Conservation (phyloP, 805 yeast genomes). For the Lachancea sp. region DNA sequence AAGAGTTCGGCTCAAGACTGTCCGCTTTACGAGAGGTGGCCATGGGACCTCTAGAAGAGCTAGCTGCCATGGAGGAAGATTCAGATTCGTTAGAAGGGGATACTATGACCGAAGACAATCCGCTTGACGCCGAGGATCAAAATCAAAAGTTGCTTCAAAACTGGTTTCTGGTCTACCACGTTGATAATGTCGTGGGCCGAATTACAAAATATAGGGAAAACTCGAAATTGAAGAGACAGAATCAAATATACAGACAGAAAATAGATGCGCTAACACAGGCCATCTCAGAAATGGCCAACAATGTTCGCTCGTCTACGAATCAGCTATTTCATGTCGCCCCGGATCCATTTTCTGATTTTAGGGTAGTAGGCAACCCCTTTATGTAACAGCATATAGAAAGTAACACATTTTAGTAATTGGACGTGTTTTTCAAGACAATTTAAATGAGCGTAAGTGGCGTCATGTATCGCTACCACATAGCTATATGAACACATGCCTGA, state of each 20-base stretch:
- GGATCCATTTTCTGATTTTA: neutral
- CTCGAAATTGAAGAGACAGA: neutral
- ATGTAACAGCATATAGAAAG: neutral
- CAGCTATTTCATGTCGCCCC: slow-evolving; percentile 1
- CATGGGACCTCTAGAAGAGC: slow-evolving; percentile 1
- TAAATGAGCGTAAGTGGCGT: too few species aligned
- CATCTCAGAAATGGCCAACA: slow-evolving; percentile 8
- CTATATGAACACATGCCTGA: too few species aligned
- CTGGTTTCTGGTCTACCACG: slow-evolving; percentile 10
- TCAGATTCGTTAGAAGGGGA: slow-evolving; percentile 2
- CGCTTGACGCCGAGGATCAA: slow-evolving; percentile 3
- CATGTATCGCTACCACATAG: too few species aligned
- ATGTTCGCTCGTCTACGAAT: slow-evolving; percentile 2
- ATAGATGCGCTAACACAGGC: slow-evolving; percentile 5
- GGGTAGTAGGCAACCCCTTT: slow-evolving; percentile 1
- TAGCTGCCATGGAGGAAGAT: slow-evolving; percentile 1
- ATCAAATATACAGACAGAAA: neutral
- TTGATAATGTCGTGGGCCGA: slow-evolving; percentile 9
- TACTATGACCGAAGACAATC: slow-evolving; percentile 5
- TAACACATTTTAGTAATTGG: too few species aligned
- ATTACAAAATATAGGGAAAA: slow-evolving; percentile 6
- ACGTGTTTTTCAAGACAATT: too few species aligned
- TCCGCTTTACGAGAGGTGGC: slow-evolving; percentile 6
- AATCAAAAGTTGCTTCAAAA: slow-evolving; percentile 6
- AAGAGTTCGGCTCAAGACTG: slow-evolving; percentile 3